phyloP scores from a whole-genome alignment of 768 basidiomycete genomes.

The Hebeloma cylindrosporum region DNA sequence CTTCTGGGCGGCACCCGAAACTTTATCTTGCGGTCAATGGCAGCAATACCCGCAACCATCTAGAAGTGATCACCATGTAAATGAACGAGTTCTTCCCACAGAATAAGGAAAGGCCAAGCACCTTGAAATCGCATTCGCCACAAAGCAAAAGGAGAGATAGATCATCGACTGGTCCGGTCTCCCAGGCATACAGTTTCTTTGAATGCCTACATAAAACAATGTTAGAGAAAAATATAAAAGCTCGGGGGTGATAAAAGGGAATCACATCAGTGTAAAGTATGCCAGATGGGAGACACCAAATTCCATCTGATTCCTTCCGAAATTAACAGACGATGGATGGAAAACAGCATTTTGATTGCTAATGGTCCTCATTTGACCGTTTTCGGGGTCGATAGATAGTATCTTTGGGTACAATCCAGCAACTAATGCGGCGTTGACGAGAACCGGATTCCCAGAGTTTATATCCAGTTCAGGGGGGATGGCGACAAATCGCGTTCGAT shows the following conservation, averaged over 20 bases:
- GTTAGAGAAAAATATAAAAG: background rate
- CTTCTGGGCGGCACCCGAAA: constrained; percentile 70
- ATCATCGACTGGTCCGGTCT: constrained; percentile 88
- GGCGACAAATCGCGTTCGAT: constrained; percentile 70
- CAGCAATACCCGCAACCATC: constrained; percentile 69
- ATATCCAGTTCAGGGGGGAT: constrained; percentile 71
- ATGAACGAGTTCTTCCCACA: background rate
- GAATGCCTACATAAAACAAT: constrained; percentile 65
- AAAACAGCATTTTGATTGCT: constrained; percentile 76
- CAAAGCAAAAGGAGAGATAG: constrained; percentile 79
- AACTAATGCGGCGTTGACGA: constrained; percentile 80
- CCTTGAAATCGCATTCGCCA: constrained; percentile 90
- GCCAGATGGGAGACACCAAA: constrained; percentile 73
- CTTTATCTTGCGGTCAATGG: constrained; percentile 84
- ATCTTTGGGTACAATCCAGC: constrained; percentile 93
- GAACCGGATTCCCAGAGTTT: constrained; percentile 60
- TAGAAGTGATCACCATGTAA: constrained; percentile 27
- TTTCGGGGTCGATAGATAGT: constrained; percentile 61
- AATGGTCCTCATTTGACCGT: constrained; percentile 72
- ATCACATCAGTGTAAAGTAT: constrained; percentile 89
- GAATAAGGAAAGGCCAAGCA: constrained; percentile 4
- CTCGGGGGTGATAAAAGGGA: constrained; percentile 9
- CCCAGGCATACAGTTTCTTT: constrained; percentile 91
- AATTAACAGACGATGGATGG: constrained; percentile 94
- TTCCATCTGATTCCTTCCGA: constrained; percentile 62